Conservation (phyloP, 306 rosid species). For the Aeschynomene evenia region DNA sequence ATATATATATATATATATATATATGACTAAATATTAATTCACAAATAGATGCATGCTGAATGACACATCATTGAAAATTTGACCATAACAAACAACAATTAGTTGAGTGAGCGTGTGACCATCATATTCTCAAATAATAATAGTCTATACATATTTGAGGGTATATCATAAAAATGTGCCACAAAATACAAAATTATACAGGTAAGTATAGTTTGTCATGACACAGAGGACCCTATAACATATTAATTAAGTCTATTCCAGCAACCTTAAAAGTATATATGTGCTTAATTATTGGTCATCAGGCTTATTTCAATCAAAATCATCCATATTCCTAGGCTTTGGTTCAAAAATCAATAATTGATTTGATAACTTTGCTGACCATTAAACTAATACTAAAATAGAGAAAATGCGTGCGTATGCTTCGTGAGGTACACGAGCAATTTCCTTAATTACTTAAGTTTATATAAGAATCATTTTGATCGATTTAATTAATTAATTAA, state of each 20-base stretch:
- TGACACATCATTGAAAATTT: constrained; percentile 37
- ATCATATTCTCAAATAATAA: constrained; percentile 36
- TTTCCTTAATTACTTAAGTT: neutral
- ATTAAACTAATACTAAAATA: neutral
- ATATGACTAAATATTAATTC: neutral
- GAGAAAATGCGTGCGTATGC: neutral
- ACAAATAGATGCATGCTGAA: neutral
- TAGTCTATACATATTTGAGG: constrained; percentile 34
- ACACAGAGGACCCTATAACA: constrained; percentile 16
- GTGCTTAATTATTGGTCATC: neutral
- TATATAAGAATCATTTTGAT: neutral
- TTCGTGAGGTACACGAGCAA: neutral
- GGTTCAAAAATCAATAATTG: constrained; percentile 14
- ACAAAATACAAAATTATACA: constrained; percentile 58
- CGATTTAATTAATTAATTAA: neutral
- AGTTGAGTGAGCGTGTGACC: constrained; percentile 40
- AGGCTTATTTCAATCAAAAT: constrained; percentile 24
- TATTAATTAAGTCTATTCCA: neutral
- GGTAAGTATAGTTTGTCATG: constrained; percentile 59
- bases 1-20: too few relatives aligned
- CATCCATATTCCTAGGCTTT: neutral
- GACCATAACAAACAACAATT: constrained; percentile 33
- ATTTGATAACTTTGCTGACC: neutral
- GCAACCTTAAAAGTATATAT: neutral
- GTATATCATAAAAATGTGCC: constrained; percentile 40